Conservation (phyloP, 441 rosid genomes). For the Pelargonium myrrhifolium region DNA sequence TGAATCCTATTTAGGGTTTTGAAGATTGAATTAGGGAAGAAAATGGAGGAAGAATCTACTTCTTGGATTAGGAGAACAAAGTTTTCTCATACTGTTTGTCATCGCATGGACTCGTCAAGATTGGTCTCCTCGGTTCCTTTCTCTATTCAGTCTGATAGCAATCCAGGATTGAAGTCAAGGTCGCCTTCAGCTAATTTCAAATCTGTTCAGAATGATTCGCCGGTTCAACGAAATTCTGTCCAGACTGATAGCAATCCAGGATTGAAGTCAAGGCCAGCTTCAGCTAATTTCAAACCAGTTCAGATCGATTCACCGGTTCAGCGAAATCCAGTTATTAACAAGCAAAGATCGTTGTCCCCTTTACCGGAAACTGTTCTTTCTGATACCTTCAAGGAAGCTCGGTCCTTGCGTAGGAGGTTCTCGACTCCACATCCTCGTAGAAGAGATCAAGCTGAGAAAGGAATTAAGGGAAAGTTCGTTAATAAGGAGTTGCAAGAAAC, state of each 20-base stretch:
- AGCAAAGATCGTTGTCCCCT: constrained; percentile 81
- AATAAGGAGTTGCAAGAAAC: constrained; percentile 32
- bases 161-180: constrained; percentile 35
- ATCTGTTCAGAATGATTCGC: constrained; percentile 22
- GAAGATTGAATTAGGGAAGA: constrained; percentile 18
- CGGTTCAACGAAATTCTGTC: constrained; percentile 39
- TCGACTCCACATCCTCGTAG: constrained; percentile 73
- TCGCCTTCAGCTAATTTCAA: constrained; percentile 28
- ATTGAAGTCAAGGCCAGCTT: constrained; percentile 35
- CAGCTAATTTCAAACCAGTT: constrained; percentile 25
- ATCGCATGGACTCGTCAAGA: constrained; percentile 59
- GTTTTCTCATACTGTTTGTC: constrained; percentile 76
- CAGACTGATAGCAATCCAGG: constrained; percentile 32
- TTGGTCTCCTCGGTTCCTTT: constrained; percentile 36
- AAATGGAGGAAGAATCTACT: constrained; percentile 65
- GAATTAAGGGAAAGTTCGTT: constrained; percentile 32
- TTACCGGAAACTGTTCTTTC: constrained; percentile 47
- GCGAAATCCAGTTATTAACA: constrained; percentile 40
- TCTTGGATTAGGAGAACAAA: constrained; percentile 95
- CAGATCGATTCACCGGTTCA: constrained; percentile 30
- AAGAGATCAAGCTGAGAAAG: constrained; percentile 37
- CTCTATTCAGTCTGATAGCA: constrained; percentile 34
- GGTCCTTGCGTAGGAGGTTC: constrained; percentile 59
- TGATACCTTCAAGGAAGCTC: constrained; percentile 81
- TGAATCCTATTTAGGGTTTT: constrained; percentile 27